These are phyloP conservation scores for Drechslera avenae DNA, from an alignment of 2,329 filamentous ascomycete species.

Conservation along the genomic window DNA sequence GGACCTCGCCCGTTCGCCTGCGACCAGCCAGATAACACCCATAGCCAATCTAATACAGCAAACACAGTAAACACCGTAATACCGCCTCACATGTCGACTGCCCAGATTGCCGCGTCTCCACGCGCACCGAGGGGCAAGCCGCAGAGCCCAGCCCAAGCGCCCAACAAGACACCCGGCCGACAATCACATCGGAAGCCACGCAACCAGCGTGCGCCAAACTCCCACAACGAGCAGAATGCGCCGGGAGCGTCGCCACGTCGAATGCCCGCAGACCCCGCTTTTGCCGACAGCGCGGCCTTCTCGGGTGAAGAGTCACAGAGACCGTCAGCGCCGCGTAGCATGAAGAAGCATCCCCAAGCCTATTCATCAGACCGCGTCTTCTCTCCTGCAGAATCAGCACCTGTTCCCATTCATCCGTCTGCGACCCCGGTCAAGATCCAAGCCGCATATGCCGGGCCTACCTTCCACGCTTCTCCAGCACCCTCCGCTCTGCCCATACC, in stretches of 20 bases:
- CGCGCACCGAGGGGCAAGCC: constrained; percentile 41
- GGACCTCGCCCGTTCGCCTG: constrained; percentile 29
- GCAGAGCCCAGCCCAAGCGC: constrained; percentile 37
- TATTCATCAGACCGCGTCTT: constrained; percentile 39
- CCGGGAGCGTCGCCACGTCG: constrained; percentile 22
- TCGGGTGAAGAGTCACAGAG: constrained; percentile 38
- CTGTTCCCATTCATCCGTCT: constrained; percentile 22
- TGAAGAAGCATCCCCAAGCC: constrained; percentile 41
- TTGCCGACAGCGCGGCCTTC: constrained; percentile 34
- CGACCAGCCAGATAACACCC: constrained; percentile 35
- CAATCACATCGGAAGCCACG: constrained; percentile 37
- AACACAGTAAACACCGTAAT: background rate
- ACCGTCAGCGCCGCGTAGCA: constrained; percentile 28
- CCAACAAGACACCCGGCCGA: constrained; percentile 33
- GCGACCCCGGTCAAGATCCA: constrained; percentile 45
- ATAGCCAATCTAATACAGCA: constrained; percentile 4
- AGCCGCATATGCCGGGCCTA: constrained; percentile 82
- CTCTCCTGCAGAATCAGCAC: constrained; percentile 36
- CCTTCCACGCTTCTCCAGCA: constrained; percentile 93
- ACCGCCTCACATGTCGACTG: constrained; percentile 40
- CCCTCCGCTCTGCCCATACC: constrained; percentile 89
- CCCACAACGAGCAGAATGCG: constrained; percentile 29
- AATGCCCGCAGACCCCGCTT: constrained; percentile 18
- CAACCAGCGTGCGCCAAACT: constrained; percentile 41
- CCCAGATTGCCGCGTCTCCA: constrained; percentile 41